Evolutionary conservation across 371 early-diverging fungal species (phyloP), one percentile per base, ranked within the genome.

Genomic region (Lichtheimia ramosa): DNA sequence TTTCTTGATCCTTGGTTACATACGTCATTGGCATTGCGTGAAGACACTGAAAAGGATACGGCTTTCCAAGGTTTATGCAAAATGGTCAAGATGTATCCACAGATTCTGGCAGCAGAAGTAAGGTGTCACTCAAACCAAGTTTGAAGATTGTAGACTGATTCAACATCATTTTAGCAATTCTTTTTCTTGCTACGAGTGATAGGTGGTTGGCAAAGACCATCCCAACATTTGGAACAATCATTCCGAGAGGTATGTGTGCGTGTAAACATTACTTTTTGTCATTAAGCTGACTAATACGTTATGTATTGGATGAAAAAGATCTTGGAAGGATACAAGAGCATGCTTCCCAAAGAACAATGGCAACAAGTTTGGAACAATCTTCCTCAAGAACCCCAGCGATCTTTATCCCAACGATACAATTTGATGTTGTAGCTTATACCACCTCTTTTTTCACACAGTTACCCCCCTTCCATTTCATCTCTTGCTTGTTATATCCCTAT

Each of bases 11-110:
- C 78, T 16, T 93, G 93, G 92, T 86, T 92, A 58, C 59, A 74
- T 50, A 75, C 81, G 15, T 77, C 93, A 48, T 53, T 77, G n/a
- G 58, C 68, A 10, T 82, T 94, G 55, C 82, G 83, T 50, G 95
- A 95, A 76, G 92, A 93, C 62, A 82, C 85, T 10, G 97, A 97
- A 70, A 97, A 95, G 74, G 92, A 92, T 62, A 86, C 90, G 51
- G 93, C 96, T 7, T 95, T 94, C 83, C 85, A 78, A 62, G 97
- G 97, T 3, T 66, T 97, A 63, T 93, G 94, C 74, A 77, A 83
- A 20, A 85, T 92, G 76, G 89, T 94, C 43, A 77, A 86, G 53
- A 62, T 78, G 27, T 93, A 92, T 68, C 96, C 97, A 3, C 77
- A 89, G 54, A 92, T 89, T 4, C 71, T 93, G 10, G 21, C 18